Evolutionary conservation across 305 asterid species (phyloP).

Genomic region (Petunia hybrid): DNA sequence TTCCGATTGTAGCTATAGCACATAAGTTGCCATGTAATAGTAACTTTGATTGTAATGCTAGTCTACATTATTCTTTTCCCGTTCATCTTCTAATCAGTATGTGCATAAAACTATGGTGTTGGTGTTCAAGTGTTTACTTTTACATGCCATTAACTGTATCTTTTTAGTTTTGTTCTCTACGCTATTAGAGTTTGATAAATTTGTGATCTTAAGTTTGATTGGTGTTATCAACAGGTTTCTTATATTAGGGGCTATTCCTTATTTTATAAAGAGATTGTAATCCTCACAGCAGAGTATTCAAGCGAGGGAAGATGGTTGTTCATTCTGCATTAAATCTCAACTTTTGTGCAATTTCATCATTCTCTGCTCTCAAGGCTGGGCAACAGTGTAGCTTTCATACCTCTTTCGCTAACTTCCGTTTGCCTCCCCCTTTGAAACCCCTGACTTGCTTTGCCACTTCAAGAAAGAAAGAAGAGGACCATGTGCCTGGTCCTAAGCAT

Average conservation of each 20-base stretch:
- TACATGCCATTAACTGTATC: neutral
- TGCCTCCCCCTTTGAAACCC: conserved; percentile 39
- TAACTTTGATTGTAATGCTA: neutral
- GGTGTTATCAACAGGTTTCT: conserved; percentile 21
- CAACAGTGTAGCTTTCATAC: conserved; percentile 23
- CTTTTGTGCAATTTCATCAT: conserved; percentile 32
- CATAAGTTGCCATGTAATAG: neutral
- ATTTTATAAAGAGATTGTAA: neutral
- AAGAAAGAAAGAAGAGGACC: conserved; percentile 42
- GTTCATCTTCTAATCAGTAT: neutral
- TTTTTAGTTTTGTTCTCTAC: neutral
- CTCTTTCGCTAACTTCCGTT: conserved; percentile 40
- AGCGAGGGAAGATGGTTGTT: conserved; percentile 29
- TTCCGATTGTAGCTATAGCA: neutral
- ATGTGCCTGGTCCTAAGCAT: conserved; percentile 38
- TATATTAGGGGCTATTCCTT: neutral
- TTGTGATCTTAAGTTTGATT: neutral
- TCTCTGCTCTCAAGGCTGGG: conserved; percentile 18
- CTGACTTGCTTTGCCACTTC: conserved; percentile 51
- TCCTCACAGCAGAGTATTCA: neutral
- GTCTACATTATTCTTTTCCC: neutral
- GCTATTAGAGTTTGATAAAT: neutral
- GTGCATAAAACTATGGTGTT: neutral
- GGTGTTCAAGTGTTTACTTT: neutral
- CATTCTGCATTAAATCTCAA: conserved; percentile 33